Evolutionary conservation across 257 asterid species (phyloP).

Genomic region (Leonotis leonurus): DNA sequence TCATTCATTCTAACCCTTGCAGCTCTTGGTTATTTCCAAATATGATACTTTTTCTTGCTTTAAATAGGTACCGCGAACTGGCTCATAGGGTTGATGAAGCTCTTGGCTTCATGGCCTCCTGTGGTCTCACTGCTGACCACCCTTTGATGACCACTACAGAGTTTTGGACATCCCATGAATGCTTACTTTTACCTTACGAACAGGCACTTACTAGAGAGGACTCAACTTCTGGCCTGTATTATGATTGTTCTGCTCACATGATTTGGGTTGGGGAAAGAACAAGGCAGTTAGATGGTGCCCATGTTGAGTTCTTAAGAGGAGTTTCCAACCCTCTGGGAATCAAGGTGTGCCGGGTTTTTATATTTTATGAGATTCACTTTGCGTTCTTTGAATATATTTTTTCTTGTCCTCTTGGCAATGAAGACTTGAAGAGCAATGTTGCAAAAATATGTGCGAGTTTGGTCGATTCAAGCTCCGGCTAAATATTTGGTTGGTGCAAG

Average conservation of each 20-base stretch:
- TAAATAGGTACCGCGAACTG: slow-evolving; percentile 54
- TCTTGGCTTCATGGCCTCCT: slow-evolving; percentile 71
- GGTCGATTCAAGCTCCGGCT: too few species aligned
- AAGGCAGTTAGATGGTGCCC: slow-evolving; percentile 69
- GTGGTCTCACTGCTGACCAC: slow-evolving; percentile 58
- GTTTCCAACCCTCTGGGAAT: slow-evolving; percentile 70
- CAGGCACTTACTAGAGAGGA: slow-evolving; percentile 75
- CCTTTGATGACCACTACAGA: slow-evolving; percentile 69
- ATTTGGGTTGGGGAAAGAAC: slow-evolving; percentile 84
- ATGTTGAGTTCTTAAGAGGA: slow-evolving; percentile 68
- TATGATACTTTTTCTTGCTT: slow-evolving; percentile 12
- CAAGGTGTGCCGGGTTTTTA: slow-evolving; percentile 33
- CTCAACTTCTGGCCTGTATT: slow-evolving; percentile 66
- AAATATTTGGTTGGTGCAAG: too few species aligned
- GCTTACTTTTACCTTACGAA: slow-evolving; percentile 61
- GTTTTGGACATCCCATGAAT: slow-evolving; percentile 75
- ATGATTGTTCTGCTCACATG: slow-evolving; percentile 81
- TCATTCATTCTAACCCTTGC: too few species aligned
- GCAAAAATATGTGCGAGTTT: too few species aligned
- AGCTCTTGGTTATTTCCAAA: too few species aligned
- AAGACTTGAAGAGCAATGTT: background rate
- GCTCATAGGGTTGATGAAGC: slow-evolving; percentile 77
- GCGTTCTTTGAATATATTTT: background rate
- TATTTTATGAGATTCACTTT: background rate
- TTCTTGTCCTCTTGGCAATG: background rate